Base-by-base conservation (phyloP, 1,284 basidiomycete genomes). In the Termitomyces sp. region DNA sequence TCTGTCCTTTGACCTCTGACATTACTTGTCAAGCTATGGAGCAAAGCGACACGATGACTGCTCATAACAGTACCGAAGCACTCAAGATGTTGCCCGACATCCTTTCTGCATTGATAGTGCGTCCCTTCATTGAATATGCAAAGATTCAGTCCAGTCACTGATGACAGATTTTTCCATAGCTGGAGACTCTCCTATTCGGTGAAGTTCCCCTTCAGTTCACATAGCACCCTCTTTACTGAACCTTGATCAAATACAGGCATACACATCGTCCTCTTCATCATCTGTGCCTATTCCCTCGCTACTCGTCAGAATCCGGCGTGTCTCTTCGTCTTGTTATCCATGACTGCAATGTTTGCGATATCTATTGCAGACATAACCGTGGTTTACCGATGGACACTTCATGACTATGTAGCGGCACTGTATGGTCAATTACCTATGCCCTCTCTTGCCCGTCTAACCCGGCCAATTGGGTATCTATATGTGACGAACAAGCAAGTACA, bases 361-460 rank as follows among this genome's bases (percentile, higher is more conserved):
- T 63, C 63, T 3, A 62, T 64, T n/a, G 63, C 56, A 3, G 65
- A 68, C 38, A 53, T 66, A 4, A 53, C 59, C 1, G 31, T 68
- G 13, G 60, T 62, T 1, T 59, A 63, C n/a, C 55, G 62, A 21
- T 43, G 63, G 16, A 28, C 62, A 2, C 24, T 62, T 18, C 54
- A 53, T 35, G 57, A 63, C 10, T 31, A 64, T 3, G 57, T 57
- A n/a, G 48, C 42, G 1, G 44, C 58, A 18, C 18, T 58, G 2
- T 48, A 52, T 1, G 21, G 40, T 9, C 31, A 53, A 3, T 49
- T 54, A 0, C 38, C 18, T 8, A 10, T 24, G 2, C 16, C 40
- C 3, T 14, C 13, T 13, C 44, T 53, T 3, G 1, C 49, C 14
- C 34, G 14, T 13, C 44, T 45, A 1, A 13, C 57, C 9, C 50